Evolutionary conservation across 2,329 filamentous ascomycete genomes (phyloP).

Genomic region (Botrytis cinerea): DNA sequence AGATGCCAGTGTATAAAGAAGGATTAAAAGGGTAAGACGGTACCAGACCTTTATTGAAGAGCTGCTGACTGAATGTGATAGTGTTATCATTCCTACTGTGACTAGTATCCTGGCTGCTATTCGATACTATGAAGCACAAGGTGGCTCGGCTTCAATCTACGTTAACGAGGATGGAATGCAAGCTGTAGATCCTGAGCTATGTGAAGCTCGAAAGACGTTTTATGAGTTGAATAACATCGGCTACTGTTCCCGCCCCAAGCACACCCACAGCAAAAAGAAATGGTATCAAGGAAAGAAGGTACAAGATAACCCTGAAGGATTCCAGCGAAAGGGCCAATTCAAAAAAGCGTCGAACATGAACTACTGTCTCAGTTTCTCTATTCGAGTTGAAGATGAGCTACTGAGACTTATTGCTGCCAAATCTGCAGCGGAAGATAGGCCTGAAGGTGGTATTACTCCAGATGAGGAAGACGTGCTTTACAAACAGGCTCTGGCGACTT

Average conservation of each 20-base stretch:
- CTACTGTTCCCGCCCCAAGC: slow-evolving; percentile 54
- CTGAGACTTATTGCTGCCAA: slow-evolving; percentile 23
- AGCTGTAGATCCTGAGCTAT: slow-evolving; percentile 42
- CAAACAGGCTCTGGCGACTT: slow-evolving; percentile 50
- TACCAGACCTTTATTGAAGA: background rate
- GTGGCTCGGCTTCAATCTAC: slow-evolving; percentile 66
- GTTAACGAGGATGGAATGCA: slow-evolving; percentile 71
- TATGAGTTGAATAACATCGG: slow-evolving; percentile 59
- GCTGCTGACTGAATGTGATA: slow-evolving; percentile 22
- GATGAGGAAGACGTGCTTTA: slow-evolving; percentile 51
- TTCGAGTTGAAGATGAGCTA: slow-evolving; percentile 50
- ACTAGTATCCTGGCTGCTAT: slow-evolving; percentile 60
- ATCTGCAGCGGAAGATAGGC: slow-evolving; percentile 18
- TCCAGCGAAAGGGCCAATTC: slow-evolving; percentile 63
- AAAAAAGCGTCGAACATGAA: slow-evolving; percentile 80
- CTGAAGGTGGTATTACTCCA: slow-evolving; percentile 26
- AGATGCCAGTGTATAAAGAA: slow-evolving; percentile 54
- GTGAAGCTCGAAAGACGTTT: slow-evolving; percentile 52
- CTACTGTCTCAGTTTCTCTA: slow-evolving; percentile 50
- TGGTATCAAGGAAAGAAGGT: slow-evolving; percentile 25
- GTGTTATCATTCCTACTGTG: slow-evolving; percentile 57
- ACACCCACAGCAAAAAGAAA: slow-evolving; percentile 25
- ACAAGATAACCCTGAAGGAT: slow-evolving; percentile 41
- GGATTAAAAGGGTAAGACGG: slow-evolving; percentile 40
- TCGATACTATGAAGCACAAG: slow-evolving; percentile 58